A percentile compares a stretch with the other conserved stretches of the same genome.
Evolutionary conservation across 2,329 filamentous ascomycete species (phyloP).

Genomic region (Botrytis sinoallii): DNA sequence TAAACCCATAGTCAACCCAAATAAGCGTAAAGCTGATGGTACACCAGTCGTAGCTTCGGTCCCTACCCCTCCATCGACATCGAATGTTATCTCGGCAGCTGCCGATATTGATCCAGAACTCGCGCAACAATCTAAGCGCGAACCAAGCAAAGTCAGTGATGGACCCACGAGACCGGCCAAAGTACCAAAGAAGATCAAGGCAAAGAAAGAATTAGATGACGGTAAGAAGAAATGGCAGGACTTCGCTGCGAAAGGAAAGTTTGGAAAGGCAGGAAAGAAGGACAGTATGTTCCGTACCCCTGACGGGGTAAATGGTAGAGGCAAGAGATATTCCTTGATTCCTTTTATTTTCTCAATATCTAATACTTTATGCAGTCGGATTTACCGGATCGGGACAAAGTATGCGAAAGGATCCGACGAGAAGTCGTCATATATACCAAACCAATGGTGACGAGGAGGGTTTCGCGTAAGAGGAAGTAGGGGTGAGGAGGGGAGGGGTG

Average conservation of each 20-base stretch:
- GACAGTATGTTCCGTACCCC: constrained; percentile 97
- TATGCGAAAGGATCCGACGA: constrained; percentile 88
- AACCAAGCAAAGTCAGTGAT: constrained; percentile 61
- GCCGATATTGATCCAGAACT: constrained; percentile 61
- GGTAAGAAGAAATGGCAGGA: constrained; percentile 94
- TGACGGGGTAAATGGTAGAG: constrained; percentile 80
- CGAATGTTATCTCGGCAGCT: constrained; percentile 40
- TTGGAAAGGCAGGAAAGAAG: constrained; percentile 68
- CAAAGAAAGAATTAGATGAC: constrained; percentile 85
- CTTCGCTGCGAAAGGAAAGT: constrained; percentile 76
- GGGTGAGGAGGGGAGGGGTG: constrained; percentile 37
- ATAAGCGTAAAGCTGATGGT: constrained; percentile 84
- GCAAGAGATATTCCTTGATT: constrained; percentile 47
- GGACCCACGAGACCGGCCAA: constrained; percentile 60
- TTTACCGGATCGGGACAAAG: constrained; percentile 93
- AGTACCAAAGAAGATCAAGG: constrained; percentile 82
- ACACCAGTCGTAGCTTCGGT: constrained; percentile 51
- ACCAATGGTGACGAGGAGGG: constrained; percentile 67
- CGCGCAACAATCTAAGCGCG: constrained; percentile 60
- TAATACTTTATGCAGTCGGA: constrained; percentile 62
- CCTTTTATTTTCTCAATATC: constrained; percentile 21
- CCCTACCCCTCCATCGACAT: constrained; percentile 42
- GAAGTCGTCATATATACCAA: constrained; percentile 82
- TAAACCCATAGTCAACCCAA: constrained; percentile 68
- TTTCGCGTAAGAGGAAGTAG: constrained; percentile 22